Conservation (phyloP, 2,329 filamentous ascomycete species). For the Aureobasidium sp. region DNA sequence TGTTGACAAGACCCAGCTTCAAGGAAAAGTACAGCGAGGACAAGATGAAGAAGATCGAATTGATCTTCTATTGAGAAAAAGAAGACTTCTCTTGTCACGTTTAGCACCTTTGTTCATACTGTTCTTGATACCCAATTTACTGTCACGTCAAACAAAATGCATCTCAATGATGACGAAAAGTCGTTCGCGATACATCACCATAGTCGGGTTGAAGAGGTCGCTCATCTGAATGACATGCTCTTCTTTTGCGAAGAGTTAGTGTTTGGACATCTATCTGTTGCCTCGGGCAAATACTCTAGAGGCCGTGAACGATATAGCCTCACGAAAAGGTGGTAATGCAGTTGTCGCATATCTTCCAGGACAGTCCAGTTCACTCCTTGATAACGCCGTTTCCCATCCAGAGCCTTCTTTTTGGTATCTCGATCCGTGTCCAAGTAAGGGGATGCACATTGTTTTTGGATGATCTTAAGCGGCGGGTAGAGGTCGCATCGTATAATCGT, state of each 20-base stretch:
- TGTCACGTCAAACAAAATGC: background rate
- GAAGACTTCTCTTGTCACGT: background rate
- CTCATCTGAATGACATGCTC: background rate
- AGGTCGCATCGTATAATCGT: background rate
- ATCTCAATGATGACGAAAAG: background rate
- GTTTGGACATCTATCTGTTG: background rate
- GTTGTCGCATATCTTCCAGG: background rate
- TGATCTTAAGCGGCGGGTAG: background rate
- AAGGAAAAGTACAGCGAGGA: conserved; percentile 54
- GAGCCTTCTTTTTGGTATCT: conserved; percentile 1
- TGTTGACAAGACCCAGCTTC: conserved; percentile 63
- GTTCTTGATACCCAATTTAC: background rate
- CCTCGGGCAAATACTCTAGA: background rate
- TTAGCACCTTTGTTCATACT: background rate
- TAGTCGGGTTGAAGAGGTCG: background rate
- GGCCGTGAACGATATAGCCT: background rate
- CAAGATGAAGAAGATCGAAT: conserved; percentile 41
- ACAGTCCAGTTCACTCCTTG: background rate
- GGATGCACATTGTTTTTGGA: background rate
- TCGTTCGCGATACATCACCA: background rate
- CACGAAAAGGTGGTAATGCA: background rate
- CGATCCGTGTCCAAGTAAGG: background rate
- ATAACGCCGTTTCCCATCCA: background rate
- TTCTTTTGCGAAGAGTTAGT: background rate
- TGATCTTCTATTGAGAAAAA: conserved; percentile 55